phyloP scores from a whole-genome alignment of 1,139 yeast genomes.

The Wickerhamomyces sp. region DNA sequence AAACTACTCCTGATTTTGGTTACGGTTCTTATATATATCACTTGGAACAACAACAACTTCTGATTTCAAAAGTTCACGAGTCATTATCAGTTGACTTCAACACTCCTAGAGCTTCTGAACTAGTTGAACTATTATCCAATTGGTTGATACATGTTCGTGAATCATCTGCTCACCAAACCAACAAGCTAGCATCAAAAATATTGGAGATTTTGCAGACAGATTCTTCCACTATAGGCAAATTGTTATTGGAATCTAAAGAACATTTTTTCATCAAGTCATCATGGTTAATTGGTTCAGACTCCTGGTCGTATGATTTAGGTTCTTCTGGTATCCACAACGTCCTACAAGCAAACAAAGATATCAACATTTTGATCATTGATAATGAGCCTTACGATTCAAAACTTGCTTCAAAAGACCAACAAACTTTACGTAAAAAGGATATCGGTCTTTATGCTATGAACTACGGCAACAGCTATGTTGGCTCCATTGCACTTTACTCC shows the following conservation, averaged over 20 bases:
- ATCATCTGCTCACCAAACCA: conserved; percentile 44
- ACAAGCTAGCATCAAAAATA: conserved; percentile 64
- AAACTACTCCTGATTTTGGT: conserved; percentile 77
- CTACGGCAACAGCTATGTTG: conserved; percentile 85
- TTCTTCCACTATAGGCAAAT: conserved; percentile 36
- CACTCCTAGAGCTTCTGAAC: conserved; percentile 40
- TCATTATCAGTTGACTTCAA: conserved; percentile 47
- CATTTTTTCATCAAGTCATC: conserved; percentile 46
- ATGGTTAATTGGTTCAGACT: conserved; percentile 93
- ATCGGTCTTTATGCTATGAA: conserved; percentile 95
- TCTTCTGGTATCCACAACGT: conserved; percentile 89
- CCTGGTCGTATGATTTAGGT: conserved; percentile 94
- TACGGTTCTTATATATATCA: conserved; percentile 69
- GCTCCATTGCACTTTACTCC: conserved; percentile 90
- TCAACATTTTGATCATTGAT: conserved; percentile 84
- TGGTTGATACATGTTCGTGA: conserved; percentile 54
- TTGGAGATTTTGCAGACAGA: conserved; percentile 27
- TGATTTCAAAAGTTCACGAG: conserved; percentile 44
- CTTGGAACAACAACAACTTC: conserved; percentile 45
- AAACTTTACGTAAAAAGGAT: conserved; percentile 70
- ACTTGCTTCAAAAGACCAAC: conserved; percentile 25
- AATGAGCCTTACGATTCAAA: conserved; percentile 69
- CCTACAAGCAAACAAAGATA: conserved; percentile 66
- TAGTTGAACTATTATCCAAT: conserved; percentile 57
- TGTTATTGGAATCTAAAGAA: conserved; percentile 42